Evolutionary conservation across 2,329 filamentous ascomycete genomes (phyloP), one percentile per base, ranked within the genome.

Genomic region (Gnomoniopsis smithogilvyi): DNA sequence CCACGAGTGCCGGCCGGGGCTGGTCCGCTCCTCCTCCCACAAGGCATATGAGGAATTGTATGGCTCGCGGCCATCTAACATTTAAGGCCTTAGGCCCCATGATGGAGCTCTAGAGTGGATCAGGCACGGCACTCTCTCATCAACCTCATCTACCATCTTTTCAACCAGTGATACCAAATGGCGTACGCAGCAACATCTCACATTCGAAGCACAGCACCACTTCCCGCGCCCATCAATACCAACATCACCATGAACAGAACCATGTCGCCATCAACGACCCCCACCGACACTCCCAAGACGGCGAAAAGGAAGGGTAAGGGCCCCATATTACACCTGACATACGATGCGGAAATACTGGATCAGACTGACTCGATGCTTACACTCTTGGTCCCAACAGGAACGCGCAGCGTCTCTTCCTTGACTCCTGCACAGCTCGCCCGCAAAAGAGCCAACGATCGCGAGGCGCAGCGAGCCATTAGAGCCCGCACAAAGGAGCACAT

Each of bases 401-500:
- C 89, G 60, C 85, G 92, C 65, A 92, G 90, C 64, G 92, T 96
- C 58, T 91, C 92, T 64, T 94, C 90, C 68, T 81, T 96, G 70
- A 96, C 91, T 12, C 90, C 92, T 6, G 90, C 93, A 62, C 93
- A 96, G 74, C 83, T 96, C 60, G 91, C 89, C 33, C 90, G 92
- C 73, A 97, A 96, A 78, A 83, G 93, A 64, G 91, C 91, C 68
- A 96, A 96, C 76, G 92, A 96, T 72, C 85, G 92, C 62, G 91
- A 96, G 74, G 92, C 92, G 46, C 92, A 96, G 75, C 84, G 92
- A 52, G 91, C 90, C 46, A 96, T 96, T 64, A 82, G 92, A 52
- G 90, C 92, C 72, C 84, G 92, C 66, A 96, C 92, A 43, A 94
- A 92, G 76, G 85, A 89, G 68, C 90, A 92, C 71, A 96, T 96